Conservation (phyloP, 1,139 yeast species). For the Hyphopichia fennica region DNA sequence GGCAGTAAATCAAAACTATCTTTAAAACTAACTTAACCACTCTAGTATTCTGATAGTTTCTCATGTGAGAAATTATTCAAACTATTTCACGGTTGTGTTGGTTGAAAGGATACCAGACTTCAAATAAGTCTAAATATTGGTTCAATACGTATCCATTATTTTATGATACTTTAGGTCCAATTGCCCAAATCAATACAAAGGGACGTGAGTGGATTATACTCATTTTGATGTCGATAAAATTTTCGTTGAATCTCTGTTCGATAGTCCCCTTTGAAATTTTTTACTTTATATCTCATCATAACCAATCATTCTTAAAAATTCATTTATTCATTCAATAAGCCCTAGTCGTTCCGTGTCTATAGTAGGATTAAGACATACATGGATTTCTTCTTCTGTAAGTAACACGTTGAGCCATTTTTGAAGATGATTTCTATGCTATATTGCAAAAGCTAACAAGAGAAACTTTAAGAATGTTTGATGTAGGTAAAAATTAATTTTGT, state of each 20-base stretch:
- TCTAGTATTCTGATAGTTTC: too few species aligned
- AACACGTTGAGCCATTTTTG: conserved; percentile 51
- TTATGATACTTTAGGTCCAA: too few species aligned
- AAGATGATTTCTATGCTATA: conserved; percentile 14
- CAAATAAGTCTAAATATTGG: too few species aligned
- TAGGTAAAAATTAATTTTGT: conserved; percentile 1
- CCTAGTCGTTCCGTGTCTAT: background rate
- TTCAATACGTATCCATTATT: too few species aligned
- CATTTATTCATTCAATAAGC: conserved; percentile 4
- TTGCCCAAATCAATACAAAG: too few species aligned
- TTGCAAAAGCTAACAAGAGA: conserved; percentile 6
- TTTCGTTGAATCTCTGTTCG: background rate
- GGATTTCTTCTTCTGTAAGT: conserved; percentile 56
- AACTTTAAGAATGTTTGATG: background rate
- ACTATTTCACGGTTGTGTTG: too few species aligned
- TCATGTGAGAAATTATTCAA: too few species aligned
- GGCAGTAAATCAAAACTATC: too few species aligned
- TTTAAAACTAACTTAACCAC: too few species aligned
- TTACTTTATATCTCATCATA: background rate
- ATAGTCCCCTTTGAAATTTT: background rate
- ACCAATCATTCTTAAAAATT: background rate
- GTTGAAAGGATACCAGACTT: too few species aligned
- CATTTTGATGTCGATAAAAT: background rate
- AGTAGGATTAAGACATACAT: conserved; percentile 33
- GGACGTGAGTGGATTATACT: background rate